Percentiles rank a stretch among this genome's conserved stretches.
phyloP scores from a whole-genome alignment of 345 rosid genomes.

The Euclidium syriacum region DNA sequence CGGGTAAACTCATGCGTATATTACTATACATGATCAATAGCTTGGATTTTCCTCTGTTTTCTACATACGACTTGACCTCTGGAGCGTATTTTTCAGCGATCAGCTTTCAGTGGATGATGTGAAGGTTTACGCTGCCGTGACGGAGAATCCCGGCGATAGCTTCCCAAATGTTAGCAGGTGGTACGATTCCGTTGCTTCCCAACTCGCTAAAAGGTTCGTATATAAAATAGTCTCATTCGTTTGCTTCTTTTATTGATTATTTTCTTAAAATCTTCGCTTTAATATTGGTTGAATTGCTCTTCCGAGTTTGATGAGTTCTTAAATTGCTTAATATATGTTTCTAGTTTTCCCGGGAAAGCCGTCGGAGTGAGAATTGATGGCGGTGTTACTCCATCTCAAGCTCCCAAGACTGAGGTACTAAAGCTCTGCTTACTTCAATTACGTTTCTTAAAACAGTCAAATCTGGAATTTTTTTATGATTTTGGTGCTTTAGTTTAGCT shows the following conservation, averaged over 20 bases:
- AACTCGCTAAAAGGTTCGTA: constrained; percentile 53
- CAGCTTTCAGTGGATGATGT: constrained; percentile 60
- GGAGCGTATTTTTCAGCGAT: constrained; percentile 26
- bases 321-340: neutral
- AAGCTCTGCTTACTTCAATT: neutral
- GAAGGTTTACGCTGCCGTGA: constrained; percentile 73
- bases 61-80: neutral
- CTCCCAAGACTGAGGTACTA: constrained; percentile 14
- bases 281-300: neutral
- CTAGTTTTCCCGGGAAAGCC: constrained; percentile 78
- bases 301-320: neutral
- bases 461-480: too few species aligned
- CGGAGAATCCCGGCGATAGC: constrained; percentile 46
- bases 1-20: constrained; percentile 34
- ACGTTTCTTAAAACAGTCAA: neutral
- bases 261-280: neutral
- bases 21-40: neutral
- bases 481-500: neutral
- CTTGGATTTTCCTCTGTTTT: too few species aligned
- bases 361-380: constrained; percentile 61
- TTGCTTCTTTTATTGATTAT: neutral
- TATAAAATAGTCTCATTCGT: neutral
- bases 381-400: constrained; percentile 34
- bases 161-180: constrained; percentile 71
- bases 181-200: constrained; percentile 60